Evolutionary conservation across 352 stramenopile species (phyloP), one percentile per base, ranked within the genome.

Genomic region (Lagenidium giganteum): DNA sequence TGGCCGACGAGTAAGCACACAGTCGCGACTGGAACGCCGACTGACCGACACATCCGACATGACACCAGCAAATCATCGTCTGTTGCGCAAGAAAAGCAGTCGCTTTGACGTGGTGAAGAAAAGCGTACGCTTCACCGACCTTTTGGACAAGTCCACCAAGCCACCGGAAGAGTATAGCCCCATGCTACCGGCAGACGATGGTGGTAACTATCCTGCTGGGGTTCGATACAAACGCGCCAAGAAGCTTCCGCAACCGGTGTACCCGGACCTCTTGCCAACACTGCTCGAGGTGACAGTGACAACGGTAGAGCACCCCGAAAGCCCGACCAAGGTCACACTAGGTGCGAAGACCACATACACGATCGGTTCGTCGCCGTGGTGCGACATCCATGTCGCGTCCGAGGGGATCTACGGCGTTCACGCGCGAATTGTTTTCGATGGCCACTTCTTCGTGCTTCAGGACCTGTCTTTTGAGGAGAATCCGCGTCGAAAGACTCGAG

Each of bases 381-480:
- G 76, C 17, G 73, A 89, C 29, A 60, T 87, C 8, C 56, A 71
- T 5, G 56, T 83, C 8, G 42, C 62, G 1, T 62, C 61, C 7
- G 64, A 67, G 11, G 70, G 62, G 9, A 57, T 89, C 7, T 65
- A 66, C 33, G 54, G 47, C 4, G 65, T 87, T 2, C 76, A 89
- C 47, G 64, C 76, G 23, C 61, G 73, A 18, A 85, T 89, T 36
- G 31, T 52, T 1, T 85, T 87, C 33, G 73, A 89, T 23, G 73
- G 73, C 2, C 51, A 52, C 14, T 81, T 73, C n/a, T 88, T 83
- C 40, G 47, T 88, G 30, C 51, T 88, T 7, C 66, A 88, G 42
- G 76, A 88, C 22, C 48, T 88, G 14, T 85, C 73, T 6, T 87
- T 88, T 42, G 70, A 88, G 31, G 60, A 65, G 2, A 79, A 84